phyloP scores from a whole-genome alignment of 2,329 filamentous ascomycete species.

The Fusarium compactum region DNA sequence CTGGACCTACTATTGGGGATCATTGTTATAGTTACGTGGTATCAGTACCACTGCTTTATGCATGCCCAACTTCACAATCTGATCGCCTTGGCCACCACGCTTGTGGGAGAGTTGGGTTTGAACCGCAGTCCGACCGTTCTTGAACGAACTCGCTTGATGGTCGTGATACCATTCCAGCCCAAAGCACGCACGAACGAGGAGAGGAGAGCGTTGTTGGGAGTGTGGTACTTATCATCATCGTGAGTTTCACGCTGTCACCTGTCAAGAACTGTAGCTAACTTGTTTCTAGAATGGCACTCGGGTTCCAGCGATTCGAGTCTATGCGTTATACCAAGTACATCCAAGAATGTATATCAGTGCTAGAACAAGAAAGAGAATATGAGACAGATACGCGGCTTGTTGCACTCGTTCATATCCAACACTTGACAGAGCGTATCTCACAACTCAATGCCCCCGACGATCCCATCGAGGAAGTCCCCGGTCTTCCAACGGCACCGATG shows the following conservation, averaged over 20 bases:
- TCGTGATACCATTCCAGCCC: slow-evolving; percentile 55
- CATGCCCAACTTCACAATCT: slow-evolving; percentile 66
- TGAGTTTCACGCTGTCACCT: slow-evolving; percentile 47
- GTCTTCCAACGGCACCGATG: slow-evolving; percentile 55
- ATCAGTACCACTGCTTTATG: slow-evolving; percentile 67
- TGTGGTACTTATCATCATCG: slow-evolving; percentile 67
- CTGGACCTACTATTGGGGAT: slow-evolving; percentile 64
- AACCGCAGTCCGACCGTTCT: slow-evolving; percentile 56
- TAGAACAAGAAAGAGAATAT: slow-evolving; percentile 59
- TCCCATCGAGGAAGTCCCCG: slow-evolving; percentile 50
- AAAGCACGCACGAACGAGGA: slow-evolving; percentile 63
- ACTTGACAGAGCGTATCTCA: slow-evolving; percentile 63
- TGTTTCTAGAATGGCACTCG: slow-evolving; percentile 54
- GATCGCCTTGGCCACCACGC: slow-evolving; percentile 60
- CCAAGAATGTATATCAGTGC: slow-evolving; percentile 61
- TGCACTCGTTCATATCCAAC: slow-evolving; percentile 62
- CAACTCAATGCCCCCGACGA: slow-evolving; percentile 55
- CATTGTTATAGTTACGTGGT: slow-evolving; percentile 63
- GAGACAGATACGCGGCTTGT: slow-evolving; percentile 61
- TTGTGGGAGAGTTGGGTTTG: slow-evolving; percentile 62
- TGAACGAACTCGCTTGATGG: slow-evolving; percentile 59
- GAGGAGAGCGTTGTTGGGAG: slow-evolving; percentile 62
- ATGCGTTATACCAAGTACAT: slow-evolving; percentile 66
- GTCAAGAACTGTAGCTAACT: slow-evolving; percentile 7
- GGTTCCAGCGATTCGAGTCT: slow-evolving; percentile 60